phyloP scores from a whole-genome alignment of 2,329 filamentous ascomycete species.

The Fusarium irregulare region DNA sequence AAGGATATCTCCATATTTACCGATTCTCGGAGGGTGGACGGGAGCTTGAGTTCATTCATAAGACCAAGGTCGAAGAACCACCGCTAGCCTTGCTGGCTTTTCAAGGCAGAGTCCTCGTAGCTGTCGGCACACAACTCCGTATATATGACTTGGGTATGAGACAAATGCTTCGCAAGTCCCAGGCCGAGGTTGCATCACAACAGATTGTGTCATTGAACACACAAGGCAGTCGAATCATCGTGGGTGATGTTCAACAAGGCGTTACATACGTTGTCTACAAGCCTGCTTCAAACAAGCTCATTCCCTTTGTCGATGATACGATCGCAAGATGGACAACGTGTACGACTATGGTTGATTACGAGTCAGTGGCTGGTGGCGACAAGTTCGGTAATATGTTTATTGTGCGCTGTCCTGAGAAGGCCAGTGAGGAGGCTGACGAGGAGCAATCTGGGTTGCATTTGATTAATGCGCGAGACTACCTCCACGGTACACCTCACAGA shows the following conservation, averaged over 20 bases:
- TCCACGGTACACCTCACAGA: constrained; percentile 88
- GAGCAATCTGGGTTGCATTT: constrained; percentile 90
- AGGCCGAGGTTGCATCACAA: constrained; percentile 80
- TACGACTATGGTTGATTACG: constrained; percentile 95
- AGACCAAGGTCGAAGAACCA: constrained; percentile 90
- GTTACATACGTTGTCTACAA: constrained; percentile 96
- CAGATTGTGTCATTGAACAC: constrained; percentile 91
- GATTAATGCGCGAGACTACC: constrained; percentile 88
- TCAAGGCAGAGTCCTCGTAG: constrained; percentile 89
- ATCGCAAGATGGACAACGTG: constrained; percentile 91
- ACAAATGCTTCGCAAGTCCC: constrained; percentile 90
- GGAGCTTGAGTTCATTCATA: constrained; percentile 93
- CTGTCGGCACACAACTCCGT: constrained; percentile 82
- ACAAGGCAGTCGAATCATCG: constrained; percentile 89
- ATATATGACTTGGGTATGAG: constrained; percentile 95
- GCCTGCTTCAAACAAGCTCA: constrained; percentile 87
- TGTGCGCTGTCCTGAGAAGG: constrained; percentile 85
- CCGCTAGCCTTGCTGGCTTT: constrained; percentile 92
- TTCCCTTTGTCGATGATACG: constrained; percentile 92
- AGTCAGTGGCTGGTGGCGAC: constrained; percentile 92
- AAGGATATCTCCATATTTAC: constrained; percentile 92
- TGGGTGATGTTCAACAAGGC: constrained; percentile 92
- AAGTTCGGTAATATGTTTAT: constrained; percentile 98
- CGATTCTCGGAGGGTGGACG: constrained; percentile 88
- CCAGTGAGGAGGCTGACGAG: constrained; percentile 90